phyloP scores from a whole-genome alignment of 1,284 basidiomycete species.

The Golubevia sp. region DNA sequence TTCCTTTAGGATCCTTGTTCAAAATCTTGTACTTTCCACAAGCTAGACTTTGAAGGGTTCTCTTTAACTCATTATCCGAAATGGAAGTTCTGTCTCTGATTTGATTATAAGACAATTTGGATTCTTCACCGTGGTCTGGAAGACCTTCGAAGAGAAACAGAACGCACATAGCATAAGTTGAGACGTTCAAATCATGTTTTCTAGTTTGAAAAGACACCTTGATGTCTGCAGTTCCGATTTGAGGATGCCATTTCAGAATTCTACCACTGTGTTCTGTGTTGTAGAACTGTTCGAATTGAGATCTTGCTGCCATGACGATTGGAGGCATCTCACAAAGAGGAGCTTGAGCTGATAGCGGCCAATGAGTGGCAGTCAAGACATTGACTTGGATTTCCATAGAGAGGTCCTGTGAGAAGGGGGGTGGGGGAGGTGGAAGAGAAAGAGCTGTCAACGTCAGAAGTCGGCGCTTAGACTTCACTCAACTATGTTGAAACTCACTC shows the following conservation, averaged over 20 bases:
- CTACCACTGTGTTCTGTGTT: constrained; percentile 85
- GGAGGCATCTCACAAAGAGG: constrained; percentile 35
- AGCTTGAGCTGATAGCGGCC: constrained; percentile 45
- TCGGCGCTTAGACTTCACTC: too few relatives aligned
- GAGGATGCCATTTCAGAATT: constrained; percentile 88
- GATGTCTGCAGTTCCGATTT: constrained; percentile 90
- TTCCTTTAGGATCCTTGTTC: constrained; percentile 84
- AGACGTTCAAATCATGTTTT: constrained; percentile 88
- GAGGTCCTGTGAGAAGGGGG: background rate
- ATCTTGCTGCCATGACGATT: constrained; percentile 60
- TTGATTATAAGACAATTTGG: constrained; percentile 22
- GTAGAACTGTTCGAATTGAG: constrained; percentile 86
- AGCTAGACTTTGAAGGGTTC: constrained; percentile 91
- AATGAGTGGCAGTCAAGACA: constrained; percentile 57
- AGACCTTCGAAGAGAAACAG: constrained; percentile 81
- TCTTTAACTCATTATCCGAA: constrained; percentile 77
- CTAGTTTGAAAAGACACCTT: constrained; percentile 78
- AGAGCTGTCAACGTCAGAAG: background rate
- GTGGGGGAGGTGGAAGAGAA: too few relatives aligned
- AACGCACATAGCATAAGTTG: constrained; percentile 86
- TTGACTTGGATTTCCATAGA: constrained; percentile 17
- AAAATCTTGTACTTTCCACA: constrained; percentile 96
- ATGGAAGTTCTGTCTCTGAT: constrained; percentile 64
- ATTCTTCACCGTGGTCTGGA: constrained; percentile 7
- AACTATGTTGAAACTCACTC: background rate